Conservation (phyloP, 306 rosid species). For the Gastrolobium villosum region DNA sequence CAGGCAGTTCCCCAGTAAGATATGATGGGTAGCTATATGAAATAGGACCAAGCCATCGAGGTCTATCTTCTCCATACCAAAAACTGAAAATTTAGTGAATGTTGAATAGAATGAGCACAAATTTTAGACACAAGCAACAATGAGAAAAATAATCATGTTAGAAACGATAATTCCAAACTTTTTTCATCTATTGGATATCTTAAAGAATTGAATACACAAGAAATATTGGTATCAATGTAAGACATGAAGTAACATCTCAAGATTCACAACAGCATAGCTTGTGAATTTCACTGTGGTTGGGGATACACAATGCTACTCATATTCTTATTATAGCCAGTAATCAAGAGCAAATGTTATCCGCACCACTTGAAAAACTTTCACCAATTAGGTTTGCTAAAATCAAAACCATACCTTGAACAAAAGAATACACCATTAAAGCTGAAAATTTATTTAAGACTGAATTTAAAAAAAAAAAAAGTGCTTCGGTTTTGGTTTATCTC, state of each 20-base stretch:
- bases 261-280: conserved; percentile 13
- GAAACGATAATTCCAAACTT: conserved; percentile 14
- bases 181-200: background rate
- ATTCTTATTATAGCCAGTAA: background rate
- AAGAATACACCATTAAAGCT: conserved; percentile 1
- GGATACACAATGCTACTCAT: background rate
- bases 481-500: background rate
- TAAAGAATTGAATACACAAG: background rate
- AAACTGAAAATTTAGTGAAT: conserved; percentile 55
- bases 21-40: conserved; percentile 80
- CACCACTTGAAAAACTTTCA: background rate
- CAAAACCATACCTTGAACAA: conserved; percentile 12
- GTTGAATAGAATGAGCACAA: conserved; percentile 17
- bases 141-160: background rate
- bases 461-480: background rate
- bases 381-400: conserved; percentile 1
- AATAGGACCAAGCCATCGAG: conserved; percentile 97
- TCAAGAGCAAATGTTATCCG: background rate
- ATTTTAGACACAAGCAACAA: conserved; percentile 11
- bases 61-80: conserved; percentile 93
- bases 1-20: conserved; percentile 89
- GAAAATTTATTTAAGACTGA: background rate
- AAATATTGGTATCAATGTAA: background rate
- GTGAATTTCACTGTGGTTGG: conserved; percentile 15
- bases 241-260: conserved; percentile 8